Evolutionary conservation across 2,329 filamentous ascomycete genomes (phyloP), one percentile per base, ranked within the genome.

Genomic region (Scedosporium aurantiacum): DNA sequence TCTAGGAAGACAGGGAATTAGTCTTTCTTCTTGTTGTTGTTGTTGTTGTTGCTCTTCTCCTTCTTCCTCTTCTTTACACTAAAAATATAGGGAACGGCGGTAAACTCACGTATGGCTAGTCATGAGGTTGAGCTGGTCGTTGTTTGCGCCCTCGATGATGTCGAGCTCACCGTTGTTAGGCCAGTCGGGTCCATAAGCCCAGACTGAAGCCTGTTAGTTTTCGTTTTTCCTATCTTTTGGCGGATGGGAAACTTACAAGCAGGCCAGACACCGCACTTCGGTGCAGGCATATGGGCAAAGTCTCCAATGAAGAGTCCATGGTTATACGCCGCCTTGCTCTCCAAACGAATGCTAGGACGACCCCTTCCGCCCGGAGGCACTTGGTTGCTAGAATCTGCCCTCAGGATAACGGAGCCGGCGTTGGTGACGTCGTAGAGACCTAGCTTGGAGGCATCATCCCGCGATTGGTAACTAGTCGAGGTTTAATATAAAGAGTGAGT

Each of bases 251-350:
- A 72, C 75, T 70, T 74, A 85, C 80, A 89, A 72, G 87, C 85
- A 60, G 88, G 88, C 88, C 88, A 91, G 23, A 83, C 79, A 23
- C 88, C 89, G 65, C 89, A 91, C 58, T 82, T 76, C 1, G 84
- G 84, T 1, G 78, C 79, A 2, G 89, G 87, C 86, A 91, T 91
- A 66, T 91, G 88, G 18, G 78, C 77, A 59, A 91, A 81, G 69
- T 91, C 88, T 23, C 87, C 78, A 58, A 91, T 84, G 66, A 91
- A 84, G 8, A 91, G 79, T 1, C 86, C 88, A 65, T 85, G 78
- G 32, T 78, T 82, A 70, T 85, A 91, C 3, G 76, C 72, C 58
- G 82, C 77, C 60, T 82, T 86, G 72, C 85, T 89, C 52, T 84
- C 82, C 12, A 91, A 72, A 16, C 88, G 82, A 45, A 91, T 81